phyloP scores from a whole-genome alignment of 2,329 filamentous ascomycete genomes.

The Calonectria leucothoes region DNA sequence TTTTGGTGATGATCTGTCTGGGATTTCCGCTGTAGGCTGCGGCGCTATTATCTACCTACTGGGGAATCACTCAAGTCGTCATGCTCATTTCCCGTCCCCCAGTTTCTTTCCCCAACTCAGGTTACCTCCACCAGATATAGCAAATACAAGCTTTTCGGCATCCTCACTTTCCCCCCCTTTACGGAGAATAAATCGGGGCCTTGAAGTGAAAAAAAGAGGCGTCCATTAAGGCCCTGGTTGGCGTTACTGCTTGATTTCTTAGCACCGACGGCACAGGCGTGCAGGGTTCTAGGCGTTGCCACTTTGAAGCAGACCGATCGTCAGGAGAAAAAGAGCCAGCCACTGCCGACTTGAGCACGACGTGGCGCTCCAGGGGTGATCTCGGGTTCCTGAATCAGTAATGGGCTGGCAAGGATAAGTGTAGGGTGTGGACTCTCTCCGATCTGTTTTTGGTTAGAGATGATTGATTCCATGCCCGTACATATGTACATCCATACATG shows the following conservation, averaged over 20 bases:
- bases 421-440: background rate
- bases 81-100: conserved; percentile 36
- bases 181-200: conserved; percentile 21
- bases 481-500: background rate
- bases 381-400: conserved; percentile 8
- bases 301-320: conserved; percentile 34
- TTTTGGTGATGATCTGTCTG: conserved; percentile 36
- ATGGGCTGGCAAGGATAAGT: background rate
- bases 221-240: conserved; percentile 9
- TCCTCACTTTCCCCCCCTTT: conserved; percentile 29
- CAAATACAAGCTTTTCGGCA: conserved; percentile 4
- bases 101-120: conserved; percentile 9
- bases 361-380: conserved; percentile 25
- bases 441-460: background rate
- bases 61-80: conserved; percentile 24
- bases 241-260: conserved; percentile 20
- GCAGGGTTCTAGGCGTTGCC: background rate
- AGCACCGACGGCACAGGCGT: conserved; percentile 19
- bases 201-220: conserved; percentile 17
- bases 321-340: conserved; percentile 40
- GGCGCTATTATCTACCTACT: conserved; percentile 31
- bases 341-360: conserved; percentile 30
- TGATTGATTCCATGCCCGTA: background rate
- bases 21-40: conserved; percentile 30
- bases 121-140: background rate